Conservation (phyloP, 352 stramenopile genomes). For the Pythium myriotylum region DNA sequence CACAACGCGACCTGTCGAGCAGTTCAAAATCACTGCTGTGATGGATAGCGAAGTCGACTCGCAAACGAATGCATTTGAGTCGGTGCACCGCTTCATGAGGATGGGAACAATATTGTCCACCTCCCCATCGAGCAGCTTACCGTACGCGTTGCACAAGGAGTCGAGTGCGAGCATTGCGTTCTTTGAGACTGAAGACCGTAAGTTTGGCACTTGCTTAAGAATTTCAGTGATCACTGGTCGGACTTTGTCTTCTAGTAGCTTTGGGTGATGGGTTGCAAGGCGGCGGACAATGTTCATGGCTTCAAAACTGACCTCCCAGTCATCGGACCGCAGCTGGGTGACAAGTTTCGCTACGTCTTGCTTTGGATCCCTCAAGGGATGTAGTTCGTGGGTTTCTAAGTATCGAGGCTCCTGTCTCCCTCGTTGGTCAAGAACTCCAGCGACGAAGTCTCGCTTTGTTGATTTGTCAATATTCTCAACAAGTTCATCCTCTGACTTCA, state of each 20-base stretch:
- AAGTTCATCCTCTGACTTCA: not conserved
- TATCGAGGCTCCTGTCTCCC: constrained; percentile 71
- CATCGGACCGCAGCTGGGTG: constrained; percentile 35
- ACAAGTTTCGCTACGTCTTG: constrained; percentile 49
- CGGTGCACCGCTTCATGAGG: constrained; percentile 63
- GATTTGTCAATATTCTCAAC: not conserved
- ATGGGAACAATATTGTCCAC: constrained; percentile 61
- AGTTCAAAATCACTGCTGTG: constrained; percentile 54
- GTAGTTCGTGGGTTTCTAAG: constrained; percentile 61
- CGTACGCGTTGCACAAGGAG: constrained; percentile 50
- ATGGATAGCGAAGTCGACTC: constrained; percentile 55
- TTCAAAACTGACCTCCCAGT: constrained; percentile 75
- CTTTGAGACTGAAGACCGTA: constrained; percentile 75
- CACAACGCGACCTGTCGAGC: constrained; percentile 52
- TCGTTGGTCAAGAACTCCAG: not conserved
- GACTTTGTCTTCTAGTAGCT: constrained; percentile 48
- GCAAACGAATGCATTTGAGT: constrained; percentile 80
- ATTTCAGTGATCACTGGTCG: constrained; percentile 50
- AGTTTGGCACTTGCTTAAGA: constrained; percentile 62
- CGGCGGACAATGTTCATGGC: constrained; percentile 59
- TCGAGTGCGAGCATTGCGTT: constrained; percentile 77
- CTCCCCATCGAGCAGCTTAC: constrained; percentile 55
- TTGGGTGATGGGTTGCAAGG: constrained; percentile 52
- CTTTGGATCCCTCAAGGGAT: constrained; percentile 56
- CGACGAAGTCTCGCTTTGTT: constrained; percentile 10